These are phyloP conservation scores for Ambrosiella beaveri DNA, from an alignment of 2,329 filamentous ascomycete species.

Conservation along the genomic window DNA sequence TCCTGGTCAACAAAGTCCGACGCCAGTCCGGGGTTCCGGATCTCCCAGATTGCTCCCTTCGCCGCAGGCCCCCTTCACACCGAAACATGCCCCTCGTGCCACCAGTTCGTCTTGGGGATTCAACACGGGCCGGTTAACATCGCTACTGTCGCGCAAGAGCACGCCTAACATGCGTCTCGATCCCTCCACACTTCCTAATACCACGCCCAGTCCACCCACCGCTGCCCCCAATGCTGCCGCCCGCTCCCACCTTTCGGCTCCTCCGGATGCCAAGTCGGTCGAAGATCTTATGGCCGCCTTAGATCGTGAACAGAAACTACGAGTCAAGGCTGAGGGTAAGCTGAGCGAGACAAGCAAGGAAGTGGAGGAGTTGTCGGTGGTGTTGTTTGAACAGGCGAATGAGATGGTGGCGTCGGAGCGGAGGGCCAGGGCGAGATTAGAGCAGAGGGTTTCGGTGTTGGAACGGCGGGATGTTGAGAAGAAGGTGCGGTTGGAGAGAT, in stretches of 20 bases:
- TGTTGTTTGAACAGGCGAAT: slow-evolving; percentile 68
- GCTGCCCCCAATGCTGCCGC: slow-evolving; percentile 12
- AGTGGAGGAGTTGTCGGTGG: slow-evolving; percentile 60
- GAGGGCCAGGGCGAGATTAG: slow-evolving; percentile 50
- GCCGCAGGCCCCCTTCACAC: slow-evolving; percentile 18
- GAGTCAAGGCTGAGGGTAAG: slow-evolving; percentile 51
- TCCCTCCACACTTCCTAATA: not conserved
- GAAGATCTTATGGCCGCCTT: slow-evolving; percentile 43
- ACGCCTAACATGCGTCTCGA: slow-evolving; percentile 22
- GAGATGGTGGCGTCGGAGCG: slow-evolving; percentile 72
- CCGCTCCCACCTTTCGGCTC: slow-evolving; percentile 22
- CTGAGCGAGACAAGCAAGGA: slow-evolving; percentile 51
- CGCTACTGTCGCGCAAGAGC: slow-evolving; percentile 32
- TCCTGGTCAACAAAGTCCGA: slow-evolving; percentile 12
- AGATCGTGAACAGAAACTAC: slow-evolving; percentile 46
- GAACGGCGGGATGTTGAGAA: slow-evolving; percentile 57
- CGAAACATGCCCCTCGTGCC: not conserved
- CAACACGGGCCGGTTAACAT: slow-evolving; percentile 26
- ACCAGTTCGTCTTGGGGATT: slow-evolving; percentile 30
- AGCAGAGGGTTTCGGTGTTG: slow-evolving; percentile 50
- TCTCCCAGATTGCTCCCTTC: slow-evolving; percentile 18
- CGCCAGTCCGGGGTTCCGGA: slow-evolving; percentile 2
- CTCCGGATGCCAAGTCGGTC: slow-evolving; percentile 15
- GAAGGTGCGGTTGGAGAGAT: slow-evolving; percentile 44
- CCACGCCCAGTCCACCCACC: slow-evolving; percentile 14